Evolutionary conservation across 805 yeast genomes (phyloP), one percentile per base, ranked within the genome.

Genomic region (Metschnikowia drakensbergensis): DNA sequence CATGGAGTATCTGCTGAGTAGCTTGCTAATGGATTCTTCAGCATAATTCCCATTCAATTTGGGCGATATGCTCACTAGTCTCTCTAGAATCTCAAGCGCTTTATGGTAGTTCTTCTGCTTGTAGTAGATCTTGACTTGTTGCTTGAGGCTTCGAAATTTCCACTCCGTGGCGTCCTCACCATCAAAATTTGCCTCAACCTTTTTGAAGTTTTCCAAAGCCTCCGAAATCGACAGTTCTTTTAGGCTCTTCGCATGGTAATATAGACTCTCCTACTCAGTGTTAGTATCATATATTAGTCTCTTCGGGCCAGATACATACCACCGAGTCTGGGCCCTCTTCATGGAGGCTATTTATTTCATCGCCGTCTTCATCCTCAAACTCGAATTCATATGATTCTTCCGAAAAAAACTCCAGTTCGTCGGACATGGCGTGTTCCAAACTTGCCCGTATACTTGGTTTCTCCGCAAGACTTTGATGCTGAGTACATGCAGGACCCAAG

Each of bases 331-430:
- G 36, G 36, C 31, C 43, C 26, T 40, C 43, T 40, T 40, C 43
- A 3, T 58, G 62, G 11, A 63, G 59, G 23, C 54, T 58, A 13
- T 59, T 67, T 30, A 59, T 61, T 26, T 62, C 67, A 22, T 62
- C 70, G 8, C 62, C 69, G n/a, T 64, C 64, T 8, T 63, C 67
- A 29, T 59, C 61, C 36, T 54, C 61, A 41, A 70, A 69, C 47
- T 71, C 75, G 45, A 69, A 69, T 45, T 71, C 75, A 47, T 69
- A 70, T 25, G 73, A 69, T 49, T 70, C 75, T 45, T 71, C 72
- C 1, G 71, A 68, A 13, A 58, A 55, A 53, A 54, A 69, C 25
- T 65, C 71, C 25, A 64, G 67, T 30, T 68, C 72, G 45, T 69
- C 71, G 9, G 72, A 67, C 71, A 69, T 68, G 10, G 7, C 31